phyloP scores from a whole-genome alignment of 192 early-diverging fungal species.

The Backusella macrospora region DNA sequence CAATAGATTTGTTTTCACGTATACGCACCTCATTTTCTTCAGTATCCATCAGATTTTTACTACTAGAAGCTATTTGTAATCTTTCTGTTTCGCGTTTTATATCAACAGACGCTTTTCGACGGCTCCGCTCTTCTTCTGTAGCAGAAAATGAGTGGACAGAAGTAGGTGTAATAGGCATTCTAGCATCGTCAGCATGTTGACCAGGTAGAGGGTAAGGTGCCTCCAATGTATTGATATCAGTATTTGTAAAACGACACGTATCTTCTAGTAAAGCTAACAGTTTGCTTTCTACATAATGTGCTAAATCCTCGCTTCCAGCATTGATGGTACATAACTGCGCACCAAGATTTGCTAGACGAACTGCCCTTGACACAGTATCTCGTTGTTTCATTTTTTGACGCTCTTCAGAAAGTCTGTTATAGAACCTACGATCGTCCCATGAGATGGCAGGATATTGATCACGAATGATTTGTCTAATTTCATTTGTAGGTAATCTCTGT shows the following conservation, averaged over 20 bases:
- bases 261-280: conserved; percentile 13
- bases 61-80: neutral
- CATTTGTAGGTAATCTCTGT: conserved; percentile 49
- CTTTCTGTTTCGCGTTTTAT: conserved; percentile 11
- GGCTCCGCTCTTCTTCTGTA: neutral
- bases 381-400: conserved; percentile 56
- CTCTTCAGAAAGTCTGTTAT: conserved; percentile 61
- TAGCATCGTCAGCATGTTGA: neutral
- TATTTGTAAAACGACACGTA: conserved; percentile 17
- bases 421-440: conserved; percentile 63
- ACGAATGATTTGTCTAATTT: conserved; percentile 45
- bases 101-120: neutral
- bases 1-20: neutral
- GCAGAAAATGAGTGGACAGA: conserved; percentile 9
- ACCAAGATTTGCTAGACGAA: conserved; percentile 46
- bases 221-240: neutral
- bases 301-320: conserved; percentile 39
- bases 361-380: conserved; percentile 52
- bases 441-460: conserved; percentile 49
- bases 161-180: conserved; percentile 1
- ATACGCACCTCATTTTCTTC: conserved; percentile 10
- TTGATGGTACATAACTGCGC: conserved; percentile 47
- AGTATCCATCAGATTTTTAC: neutral
- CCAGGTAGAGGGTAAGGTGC: neutral
- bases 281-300: conserved; percentile 27